These are phyloP conservation scores for Chaetomium sp. DNA, from an alignment of 2,329 filamentous ascomycete genomes.

Conservation along the genomic window DNA sequence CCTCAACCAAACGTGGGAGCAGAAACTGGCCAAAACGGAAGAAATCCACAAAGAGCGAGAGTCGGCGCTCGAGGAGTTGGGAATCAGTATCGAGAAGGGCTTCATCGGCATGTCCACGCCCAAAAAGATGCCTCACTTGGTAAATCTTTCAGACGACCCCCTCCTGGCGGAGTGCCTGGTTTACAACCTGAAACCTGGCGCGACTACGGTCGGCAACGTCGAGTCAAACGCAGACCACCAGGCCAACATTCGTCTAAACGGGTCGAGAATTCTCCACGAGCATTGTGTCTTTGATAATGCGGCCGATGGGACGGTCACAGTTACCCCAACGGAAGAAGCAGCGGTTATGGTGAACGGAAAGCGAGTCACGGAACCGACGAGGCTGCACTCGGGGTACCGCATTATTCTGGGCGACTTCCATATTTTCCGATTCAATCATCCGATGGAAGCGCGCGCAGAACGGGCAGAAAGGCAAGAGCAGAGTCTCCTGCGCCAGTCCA, in stretches of 20 bases:
- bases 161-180: conserved; percentile 93
- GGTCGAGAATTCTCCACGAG: conserved; percentile 86
- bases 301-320: conserved; percentile 85
- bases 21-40: conserved; percentile 93
- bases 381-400: conserved; percentile 87
- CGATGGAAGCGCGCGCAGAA: conserved; percentile 91
- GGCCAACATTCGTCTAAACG: conserved; percentile 90
- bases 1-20: conserved; percentile 97
- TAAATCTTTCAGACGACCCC: conserved; percentile 94
- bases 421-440: conserved; percentile 98
- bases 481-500: conserved; percentile 82
- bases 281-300: conserved; percentile 92
- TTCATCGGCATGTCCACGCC: conserved; percentile 94
- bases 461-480: conserved; percentile 77
- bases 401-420: conserved; percentile 98
- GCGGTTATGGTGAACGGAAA: conserved; percentile 98
- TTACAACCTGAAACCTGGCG: conserved; percentile 96
- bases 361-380: conserved; percentile 80
- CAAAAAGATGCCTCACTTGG: conserved; percentile 98
- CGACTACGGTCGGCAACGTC: conserved; percentile 91
- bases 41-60: conserved; percentile 97
- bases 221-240: conserved; percentile 74
- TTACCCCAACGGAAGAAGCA: conserved; percentile 86
- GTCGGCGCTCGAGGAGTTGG: conserved; percentile 89
- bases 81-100: conserved; percentile 98